These are phyloP conservation scores for Populus hybrid DNA, from an alignment of 441 rosid species.

Conservation along the genomic window DNA sequence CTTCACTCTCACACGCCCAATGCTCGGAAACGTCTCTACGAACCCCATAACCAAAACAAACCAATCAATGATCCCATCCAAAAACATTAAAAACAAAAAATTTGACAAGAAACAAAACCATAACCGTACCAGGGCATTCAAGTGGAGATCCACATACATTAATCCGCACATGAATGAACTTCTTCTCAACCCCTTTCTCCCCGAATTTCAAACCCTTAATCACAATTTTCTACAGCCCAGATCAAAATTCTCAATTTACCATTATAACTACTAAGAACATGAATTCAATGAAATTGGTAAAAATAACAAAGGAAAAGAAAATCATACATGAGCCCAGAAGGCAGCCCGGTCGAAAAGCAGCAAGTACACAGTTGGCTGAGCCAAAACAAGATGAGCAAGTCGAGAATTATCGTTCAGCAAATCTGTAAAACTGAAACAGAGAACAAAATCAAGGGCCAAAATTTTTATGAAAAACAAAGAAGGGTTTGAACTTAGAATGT, in stretches of 20 bases:
- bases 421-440: conserved; percentile 61
- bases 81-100: not conserved
- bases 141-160: conserved; percentile 78
- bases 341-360: conserved; percentile 70
- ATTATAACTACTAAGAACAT: not conserved
- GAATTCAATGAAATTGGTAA: not conserved
- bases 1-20: conserved; percentile 87
- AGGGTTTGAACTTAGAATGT: not conserved
- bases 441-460: not conserved
- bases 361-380: conserved; percentile 53
- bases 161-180: conserved; percentile 80
- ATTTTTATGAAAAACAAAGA: not conserved
- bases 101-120: not conserved
- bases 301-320: not conserved
- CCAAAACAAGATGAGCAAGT: conserved; percentile 59
- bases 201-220: conserved; percentile 47
- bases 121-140: conserved; percentile 70
- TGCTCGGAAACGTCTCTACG: conserved; percentile 80
- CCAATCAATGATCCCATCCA: conserved; percentile 9
- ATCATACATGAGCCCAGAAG: conserved; percentile 71
- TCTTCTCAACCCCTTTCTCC: conserved; percentile 64
- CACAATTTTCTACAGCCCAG: conserved; percentile 56
- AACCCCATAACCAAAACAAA: conserved; percentile 11
- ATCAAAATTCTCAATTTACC: not conserved
- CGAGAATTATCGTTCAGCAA: conserved; percentile 60